Evolutionary conservation across 2,329 filamentous ascomycete genomes (phyloP), one percentile per base, ranked within the genome.

Genomic region (Aspergillus melleus): DNA sequence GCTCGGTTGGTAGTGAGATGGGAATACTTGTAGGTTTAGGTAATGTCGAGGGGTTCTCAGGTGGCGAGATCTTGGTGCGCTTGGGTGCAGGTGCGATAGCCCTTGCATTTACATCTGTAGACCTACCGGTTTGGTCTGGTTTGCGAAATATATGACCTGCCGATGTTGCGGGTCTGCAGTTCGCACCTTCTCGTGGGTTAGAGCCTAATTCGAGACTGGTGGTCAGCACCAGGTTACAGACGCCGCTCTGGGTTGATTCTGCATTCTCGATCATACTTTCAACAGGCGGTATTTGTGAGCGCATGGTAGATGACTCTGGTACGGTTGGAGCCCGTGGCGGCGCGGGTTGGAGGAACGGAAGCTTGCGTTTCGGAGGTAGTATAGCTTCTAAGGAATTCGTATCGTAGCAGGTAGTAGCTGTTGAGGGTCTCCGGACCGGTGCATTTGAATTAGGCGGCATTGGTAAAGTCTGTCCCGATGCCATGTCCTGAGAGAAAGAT

Each of bases 291-390:
- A 47, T 10, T 4, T 44, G 12, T 39, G 32, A 49, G 20, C 54
- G 22, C 4, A 53, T 49, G 26, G 56, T 47, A 22, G 59, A 32
- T 52, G 19, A 10, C 32, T 51, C 36, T 16, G 49, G 12, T 6
- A 39, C 30, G 32, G 50, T 59, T 12, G 42, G 60, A 2, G 64
- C 11, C 52, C 61, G 66, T 54, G 70, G 71, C 29, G 62, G 42
- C 16, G 56, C 64, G 20, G 68, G 67, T 57, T 70, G 76, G 26
- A 68, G 55, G 57, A 80, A 81, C 2, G 79, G 79, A 0, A 81
- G 70, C 16, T 75, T 68, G 61, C 79, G 64, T 60, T 72, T 78
- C 20, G 79, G 79, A 16, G 79, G 79, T n/a, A 80, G 67, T 54
- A 73, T 66, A 50, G 74, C 63, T 32, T 72, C 70, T 4, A 77